These are phyloP conservation scores for Cyclocybe cylindracea DNA, from an alignment of 768 basidiomycete genomes.

Conservation along the genomic window DNA sequence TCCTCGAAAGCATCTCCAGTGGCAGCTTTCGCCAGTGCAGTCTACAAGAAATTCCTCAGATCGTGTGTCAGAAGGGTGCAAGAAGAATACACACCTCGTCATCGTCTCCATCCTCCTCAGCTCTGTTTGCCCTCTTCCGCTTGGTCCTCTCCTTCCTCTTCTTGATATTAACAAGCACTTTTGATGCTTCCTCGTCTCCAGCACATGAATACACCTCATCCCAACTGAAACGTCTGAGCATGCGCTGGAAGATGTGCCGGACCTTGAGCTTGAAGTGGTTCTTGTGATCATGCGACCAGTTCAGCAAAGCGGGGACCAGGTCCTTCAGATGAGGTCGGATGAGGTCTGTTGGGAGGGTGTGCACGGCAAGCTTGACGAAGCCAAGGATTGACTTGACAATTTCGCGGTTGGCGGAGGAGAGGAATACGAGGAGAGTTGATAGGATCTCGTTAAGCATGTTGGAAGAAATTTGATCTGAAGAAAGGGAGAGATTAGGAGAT, in stretches of 20 bases:
- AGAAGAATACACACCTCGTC: slow-evolving; percentile 26
- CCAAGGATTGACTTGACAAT: slow-evolving; percentile 97
- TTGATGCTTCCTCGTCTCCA: slow-evolving; percentile 78
- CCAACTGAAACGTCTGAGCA: slow-evolving; percentile 89
- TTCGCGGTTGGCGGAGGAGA: slow-evolving; percentile 93
- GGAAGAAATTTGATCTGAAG: slow-evolving; percentile 62
- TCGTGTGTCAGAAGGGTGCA: slow-evolving; percentile 1
- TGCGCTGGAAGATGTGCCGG: slow-evolving; percentile 94
- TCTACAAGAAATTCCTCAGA: slow-evolving; percentile 27
- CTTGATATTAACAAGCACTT: slow-evolving; percentile 91
- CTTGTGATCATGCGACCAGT: slow-evolving; percentile 97
- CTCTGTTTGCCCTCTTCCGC: slow-evolving; percentile 71
- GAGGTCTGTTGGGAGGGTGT: slow-evolving; percentile 73
- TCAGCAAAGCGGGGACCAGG: slow-evolving; percentile 82
- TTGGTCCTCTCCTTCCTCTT: slow-evolving; percentile 94
- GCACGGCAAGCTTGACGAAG: slow-evolving; percentile 90
- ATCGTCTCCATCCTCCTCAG: slow-evolving; percentile 61
- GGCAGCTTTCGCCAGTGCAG: slow-evolving; percentile 45
- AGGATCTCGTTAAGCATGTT: slow-evolving; percentile 84
- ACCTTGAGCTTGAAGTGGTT: slow-evolving; percentile 99
- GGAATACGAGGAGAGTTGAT: slow-evolving; percentile 84
- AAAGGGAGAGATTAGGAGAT: not conserved
- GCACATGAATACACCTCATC: slow-evolving; percentile 77
- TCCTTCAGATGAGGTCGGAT: slow-evolving; percentile 75
- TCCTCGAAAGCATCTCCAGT: slow-evolving; percentile 95